phyloP scores from a whole-genome alignment of 495 filamentous ascomycete genomes.

The Penicillium pancosmium region DNA sequence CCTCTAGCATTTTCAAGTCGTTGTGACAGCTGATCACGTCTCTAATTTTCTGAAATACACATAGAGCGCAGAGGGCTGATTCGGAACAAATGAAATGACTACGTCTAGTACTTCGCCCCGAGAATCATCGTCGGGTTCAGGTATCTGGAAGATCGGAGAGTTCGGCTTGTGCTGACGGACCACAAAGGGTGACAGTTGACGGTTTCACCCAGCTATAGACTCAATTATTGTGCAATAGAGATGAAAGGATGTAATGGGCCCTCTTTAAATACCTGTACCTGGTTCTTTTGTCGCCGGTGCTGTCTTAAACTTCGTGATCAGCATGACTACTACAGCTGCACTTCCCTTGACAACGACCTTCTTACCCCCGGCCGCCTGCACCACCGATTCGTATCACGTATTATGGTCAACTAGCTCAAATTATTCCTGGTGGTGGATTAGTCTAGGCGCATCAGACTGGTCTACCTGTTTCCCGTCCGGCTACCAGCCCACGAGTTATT shows the following conservation, averaged over 20 bases:
- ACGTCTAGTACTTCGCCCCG: too few species aligned
- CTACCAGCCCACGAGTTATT: conserved; percentile 9
- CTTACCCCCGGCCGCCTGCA: conserved; percentile 3
- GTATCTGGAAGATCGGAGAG: too few species aligned
- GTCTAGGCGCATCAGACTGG: background rate
- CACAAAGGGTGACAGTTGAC: too few species aligned
- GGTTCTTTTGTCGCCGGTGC: background rate
- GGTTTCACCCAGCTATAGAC: too few species aligned
- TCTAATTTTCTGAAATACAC: too few species aligned
- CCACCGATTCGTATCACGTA: conserved; percentile 6
- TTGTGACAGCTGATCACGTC: too few species aligned
- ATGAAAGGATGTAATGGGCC: background rate
- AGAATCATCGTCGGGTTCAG: too few species aligned
- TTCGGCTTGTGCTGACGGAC: too few species aligned
- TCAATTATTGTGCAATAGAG: too few species aligned
- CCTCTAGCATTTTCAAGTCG: too few species aligned
- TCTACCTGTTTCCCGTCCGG: conserved; percentile 6
- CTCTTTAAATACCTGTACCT: background rate
- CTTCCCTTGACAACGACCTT: conserved; percentile 9
- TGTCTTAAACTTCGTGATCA: background rate
- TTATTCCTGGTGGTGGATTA: conserved; percentile 7
- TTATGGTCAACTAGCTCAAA: background rate
- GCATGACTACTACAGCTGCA: background rate
- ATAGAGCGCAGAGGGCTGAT: too few species aligned
- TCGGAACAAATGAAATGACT: too few species aligned